Conservation (phyloP, 2,329 filamentous ascomycete species). For the Phyllosticta citribraziliensis region DNA sequence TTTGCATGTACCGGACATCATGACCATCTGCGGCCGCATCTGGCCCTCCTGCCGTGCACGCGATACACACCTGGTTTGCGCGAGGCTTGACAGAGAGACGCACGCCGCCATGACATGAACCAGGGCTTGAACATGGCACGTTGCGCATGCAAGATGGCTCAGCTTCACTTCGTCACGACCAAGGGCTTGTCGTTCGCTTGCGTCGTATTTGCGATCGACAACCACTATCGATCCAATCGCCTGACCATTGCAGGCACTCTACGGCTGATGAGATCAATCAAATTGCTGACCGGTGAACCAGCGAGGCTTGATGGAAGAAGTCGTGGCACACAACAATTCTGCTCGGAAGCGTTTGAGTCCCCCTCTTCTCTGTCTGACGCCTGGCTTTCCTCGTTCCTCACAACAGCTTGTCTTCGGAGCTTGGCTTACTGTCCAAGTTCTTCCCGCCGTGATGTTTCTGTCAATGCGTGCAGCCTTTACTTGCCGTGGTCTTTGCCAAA, state of each 20-base stretch:
- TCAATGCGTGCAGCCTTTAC: too few species aligned
- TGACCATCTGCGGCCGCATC: neutral
- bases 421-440: too few species aligned
- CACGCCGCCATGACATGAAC: neutral
- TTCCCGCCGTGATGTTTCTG: too few species aligned
- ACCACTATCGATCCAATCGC: neutral
- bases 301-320: neutral
- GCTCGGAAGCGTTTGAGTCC: neutral
- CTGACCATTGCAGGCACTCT: neutral
- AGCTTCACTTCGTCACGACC: neutral
- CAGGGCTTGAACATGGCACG: neutral
- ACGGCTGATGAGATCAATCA: neutral
- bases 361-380: neutral
- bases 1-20: neutral
- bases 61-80: neutral
- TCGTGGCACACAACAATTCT: neutral
- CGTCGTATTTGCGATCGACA: neutral
- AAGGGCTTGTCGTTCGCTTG: neutral
- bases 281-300: neutral
- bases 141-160: neutral
- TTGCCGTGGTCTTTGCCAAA: too few species aligned
- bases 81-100: neutral
- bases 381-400: neutral
- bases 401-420: too few species aligned
- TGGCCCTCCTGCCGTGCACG: neutral